These are phyloP conservation scores for Phytophthora nicotianae DNA, from an alignment of 352 stramenopile species.

Conservation along the genomic window DNA sequence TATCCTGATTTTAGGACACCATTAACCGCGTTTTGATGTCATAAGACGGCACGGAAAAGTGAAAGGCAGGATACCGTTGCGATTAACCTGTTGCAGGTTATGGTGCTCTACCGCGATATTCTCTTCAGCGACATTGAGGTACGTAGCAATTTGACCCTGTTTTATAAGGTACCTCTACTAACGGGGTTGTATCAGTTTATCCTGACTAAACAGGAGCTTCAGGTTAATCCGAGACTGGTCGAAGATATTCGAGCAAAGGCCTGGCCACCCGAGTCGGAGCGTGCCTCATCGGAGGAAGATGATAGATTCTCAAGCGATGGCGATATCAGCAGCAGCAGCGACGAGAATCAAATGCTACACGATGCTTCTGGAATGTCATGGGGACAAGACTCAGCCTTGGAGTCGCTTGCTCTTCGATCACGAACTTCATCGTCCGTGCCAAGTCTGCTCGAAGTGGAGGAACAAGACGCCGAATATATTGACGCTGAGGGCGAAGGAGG, in stretches of 20 bases:
- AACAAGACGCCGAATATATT: constrained; percentile 10
- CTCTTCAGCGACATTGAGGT: constrained; percentile 80
- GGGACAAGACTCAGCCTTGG: constrained; percentile 10
- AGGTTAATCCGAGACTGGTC: constrained; percentile 31
- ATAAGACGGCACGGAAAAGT: constrained; percentile 47
- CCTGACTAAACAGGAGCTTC: constrained; percentile 55
- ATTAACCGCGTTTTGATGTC: constrained; percentile 7
- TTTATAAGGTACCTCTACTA: not conserved
- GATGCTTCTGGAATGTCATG: constrained; percentile 11
- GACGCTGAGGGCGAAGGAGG: constrained; percentile 20
- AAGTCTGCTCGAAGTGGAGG: constrained; percentile 17
- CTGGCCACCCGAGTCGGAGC: constrained; percentile 26
- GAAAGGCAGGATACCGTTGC: constrained; percentile 47
- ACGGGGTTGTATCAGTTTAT: constrained; percentile 39
- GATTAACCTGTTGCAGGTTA: constrained; percentile 55
- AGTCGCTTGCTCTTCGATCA: constrained; percentile 15
- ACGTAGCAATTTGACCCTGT: not conserved
- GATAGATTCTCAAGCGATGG: constrained; percentile 36
- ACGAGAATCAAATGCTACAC: constrained; percentile 29
- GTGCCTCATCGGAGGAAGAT: constrained; percentile 21
- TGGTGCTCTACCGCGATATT: constrained; percentile 69
- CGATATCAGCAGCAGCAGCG: constrained; percentile 24
- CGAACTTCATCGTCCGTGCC: constrained; percentile 23
- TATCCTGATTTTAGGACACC: not conserved
- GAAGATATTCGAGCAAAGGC: constrained; percentile 12